phyloP scores from a whole-genome alignment of 768 basidiomycete species.

The Kwoniella sp. region DNA sequence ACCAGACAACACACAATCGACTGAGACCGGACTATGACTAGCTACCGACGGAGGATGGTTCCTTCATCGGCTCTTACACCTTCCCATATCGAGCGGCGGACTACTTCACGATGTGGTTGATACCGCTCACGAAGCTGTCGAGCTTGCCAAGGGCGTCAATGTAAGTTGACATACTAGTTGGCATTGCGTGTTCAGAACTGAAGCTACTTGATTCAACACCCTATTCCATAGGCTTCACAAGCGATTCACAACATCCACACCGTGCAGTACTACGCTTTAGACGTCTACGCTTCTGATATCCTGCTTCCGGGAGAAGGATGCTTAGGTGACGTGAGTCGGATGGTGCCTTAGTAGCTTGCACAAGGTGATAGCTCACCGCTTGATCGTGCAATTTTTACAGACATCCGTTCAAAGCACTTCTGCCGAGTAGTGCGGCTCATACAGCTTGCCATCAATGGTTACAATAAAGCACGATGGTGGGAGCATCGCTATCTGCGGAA shows the following conservation, averaged over 20 bases:
- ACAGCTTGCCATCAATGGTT: neutral
- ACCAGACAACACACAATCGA: too few species aligned
- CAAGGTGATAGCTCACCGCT: too few species aligned
- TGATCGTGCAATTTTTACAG: neutral
- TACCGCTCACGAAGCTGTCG: conserved; percentile 26
- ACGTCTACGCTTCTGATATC: conserved; percentile 32
- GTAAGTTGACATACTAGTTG: too few species aligned
- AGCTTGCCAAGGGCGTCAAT: conserved; percentile 33
- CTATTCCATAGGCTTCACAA: conserved; percentile 10
- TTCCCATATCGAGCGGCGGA: conserved; percentile 23
- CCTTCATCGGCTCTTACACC: conserved; percentile 32
- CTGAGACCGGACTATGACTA: neutral
- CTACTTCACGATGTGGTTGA: conserved; percentile 27
- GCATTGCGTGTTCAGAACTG: neutral
- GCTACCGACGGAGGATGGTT: conserved; percentile 32
- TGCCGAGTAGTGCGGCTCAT: neutral
- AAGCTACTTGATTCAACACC: too few species aligned
- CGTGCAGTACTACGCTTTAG: conserved; percentile 34
- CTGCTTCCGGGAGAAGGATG: conserved; percentile 31
- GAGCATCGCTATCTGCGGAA: too few species aligned
- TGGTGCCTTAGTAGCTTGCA: too few species aligned
- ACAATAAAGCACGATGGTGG: too few species aligned
- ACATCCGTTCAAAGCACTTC: conserved; percentile 5
- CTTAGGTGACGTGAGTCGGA: conserved; percentile 26
- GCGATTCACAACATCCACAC: conserved; percentile 26